These are phyloP conservation scores for Globisporangium recalcitrans DNA, from an alignment of 352 stramenopile species.

Conservation along the genomic window DNA sequence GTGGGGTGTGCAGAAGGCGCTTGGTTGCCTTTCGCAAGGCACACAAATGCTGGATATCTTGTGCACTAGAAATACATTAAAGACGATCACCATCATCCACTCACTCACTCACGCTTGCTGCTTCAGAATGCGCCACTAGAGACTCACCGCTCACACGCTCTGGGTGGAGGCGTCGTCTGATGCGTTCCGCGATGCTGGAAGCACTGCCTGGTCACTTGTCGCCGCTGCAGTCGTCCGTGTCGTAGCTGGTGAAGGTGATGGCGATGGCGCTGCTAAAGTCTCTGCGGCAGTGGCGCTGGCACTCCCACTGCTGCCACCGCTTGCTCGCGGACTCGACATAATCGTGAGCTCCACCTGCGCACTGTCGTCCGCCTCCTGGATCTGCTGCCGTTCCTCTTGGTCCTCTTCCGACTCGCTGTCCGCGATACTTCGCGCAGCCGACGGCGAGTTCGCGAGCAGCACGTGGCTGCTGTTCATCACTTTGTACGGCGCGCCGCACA, in stretches of 20 bases:
- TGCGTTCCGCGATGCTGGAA: not conserved
- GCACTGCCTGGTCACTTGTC: not conserved
- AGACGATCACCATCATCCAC: not conserved
- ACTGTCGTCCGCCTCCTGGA: not conserved
- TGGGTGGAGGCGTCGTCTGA: not conserved
- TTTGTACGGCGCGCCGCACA: constrained; percentile 70
- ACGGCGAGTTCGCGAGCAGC: constrained; percentile 51
- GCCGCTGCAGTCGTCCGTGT: not conserved
- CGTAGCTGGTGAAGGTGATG: not conserved
- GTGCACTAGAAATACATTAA: not conserved
- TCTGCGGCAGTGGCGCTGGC: not conserved
- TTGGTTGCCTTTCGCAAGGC: not conserved
- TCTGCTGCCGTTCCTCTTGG: constrained; percentile 6
- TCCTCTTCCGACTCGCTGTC: constrained; percentile 34
- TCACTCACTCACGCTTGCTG: not conserved
- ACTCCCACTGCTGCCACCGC: not conserved
- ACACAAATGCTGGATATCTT: not conserved
- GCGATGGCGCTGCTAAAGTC: no score
- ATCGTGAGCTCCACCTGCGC: constrained; percentile 13
- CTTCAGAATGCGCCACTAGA: not conserved
- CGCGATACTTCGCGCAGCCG: constrained; percentile 26
- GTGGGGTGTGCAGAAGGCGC: not conserved
- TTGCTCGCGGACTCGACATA: constrained; percentile 11
- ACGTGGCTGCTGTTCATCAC: constrained; percentile 76
- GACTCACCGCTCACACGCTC: not conserved